phyloP scores from a whole-genome alignment of 2,329 filamentous ascomycete species.

The Hymenoscyphus scutula region DNA sequence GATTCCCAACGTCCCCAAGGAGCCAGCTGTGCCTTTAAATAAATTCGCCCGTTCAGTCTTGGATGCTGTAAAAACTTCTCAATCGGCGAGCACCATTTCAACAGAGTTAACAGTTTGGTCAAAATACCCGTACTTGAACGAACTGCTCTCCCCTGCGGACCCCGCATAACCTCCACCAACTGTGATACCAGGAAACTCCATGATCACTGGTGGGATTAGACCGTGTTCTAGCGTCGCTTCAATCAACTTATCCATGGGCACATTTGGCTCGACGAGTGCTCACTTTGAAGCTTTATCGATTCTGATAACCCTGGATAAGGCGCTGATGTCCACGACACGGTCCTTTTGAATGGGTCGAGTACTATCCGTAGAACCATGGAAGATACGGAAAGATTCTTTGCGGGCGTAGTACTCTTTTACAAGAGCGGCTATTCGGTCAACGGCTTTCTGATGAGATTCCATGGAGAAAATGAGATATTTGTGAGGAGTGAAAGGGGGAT shows the following conservation, averaged over 20 bases:
- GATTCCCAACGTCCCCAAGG: slow-evolving; percentile 57
- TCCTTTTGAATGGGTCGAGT: slow-evolving; percentile 38
- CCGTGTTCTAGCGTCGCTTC: slow-evolving; percentile 50
- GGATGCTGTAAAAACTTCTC: slow-evolving; percentile 47
- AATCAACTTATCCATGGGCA: slow-evolving; percentile 62
- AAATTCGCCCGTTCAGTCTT: slow-evolving; percentile 45
- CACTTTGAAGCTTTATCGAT: slow-evolving; percentile 41
- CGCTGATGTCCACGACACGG: slow-evolving; percentile 42
- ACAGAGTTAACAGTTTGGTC: slow-evolving; percentile 49
- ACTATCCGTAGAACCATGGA: slow-evolving; percentile 52
- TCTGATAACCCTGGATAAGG: slow-evolving; percentile 42
- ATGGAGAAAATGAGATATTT: not conserved
- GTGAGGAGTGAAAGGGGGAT: too few relatives aligned
- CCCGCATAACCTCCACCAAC: slow-evolving; percentile 63
- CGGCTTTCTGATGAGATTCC: slow-evolving; percentile 39
- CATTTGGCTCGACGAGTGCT: slow-evolving; percentile 61
- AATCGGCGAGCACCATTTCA: slow-evolving; percentile 47
- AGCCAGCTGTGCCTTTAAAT: slow-evolving; percentile 46
- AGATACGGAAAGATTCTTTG: slow-evolving; percentile 48
- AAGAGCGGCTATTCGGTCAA: slow-evolving; percentile 43
- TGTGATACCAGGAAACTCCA: slow-evolving; percentile 68
- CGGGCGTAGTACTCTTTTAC: slow-evolving; percentile 46
- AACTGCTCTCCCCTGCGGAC: slow-evolving; percentile 62
- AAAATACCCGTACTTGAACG: slow-evolving; percentile 62
- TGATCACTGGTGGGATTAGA: slow-evolving; percentile 60